phyloP scores from a whole-genome alignment of 2,329 filamentous ascomycete species.

The Myriosclerotinia scirpicola region DNA sequence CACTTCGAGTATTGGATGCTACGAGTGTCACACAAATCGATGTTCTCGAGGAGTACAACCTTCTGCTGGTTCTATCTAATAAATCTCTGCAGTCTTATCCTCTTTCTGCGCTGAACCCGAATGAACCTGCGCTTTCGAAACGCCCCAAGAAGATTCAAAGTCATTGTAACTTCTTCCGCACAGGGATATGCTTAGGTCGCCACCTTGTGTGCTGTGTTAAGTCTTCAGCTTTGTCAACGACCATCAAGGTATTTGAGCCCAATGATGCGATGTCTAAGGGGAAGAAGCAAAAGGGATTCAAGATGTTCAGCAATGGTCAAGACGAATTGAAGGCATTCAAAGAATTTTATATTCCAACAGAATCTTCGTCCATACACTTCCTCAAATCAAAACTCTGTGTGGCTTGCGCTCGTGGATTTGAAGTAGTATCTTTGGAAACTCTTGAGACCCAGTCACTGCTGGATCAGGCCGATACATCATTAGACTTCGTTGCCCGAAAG shows the following conservation, averaged over 20 bases:
- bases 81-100: constrained; percentile 91
- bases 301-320: constrained; percentile 91
- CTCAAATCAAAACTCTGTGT: constrained; percentile 95
- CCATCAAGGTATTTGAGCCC: constrained; percentile 98
- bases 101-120: constrained; percentile 79
- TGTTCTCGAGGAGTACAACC: constrained; percentile 90
- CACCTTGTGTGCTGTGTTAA: constrained; percentile 97
- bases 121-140: constrained; percentile 77
- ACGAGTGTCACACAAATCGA: constrained; percentile 92
- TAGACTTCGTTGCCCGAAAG: constrained; percentile 93
- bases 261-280: constrained; percentile 92
- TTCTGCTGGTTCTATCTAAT: constrained; percentile 87
- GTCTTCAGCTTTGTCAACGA: constrained; percentile 87
- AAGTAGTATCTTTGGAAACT: constrained; percentile 93
- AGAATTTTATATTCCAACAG: constrained; percentile 98
- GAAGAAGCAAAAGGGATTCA: constrained; percentile 94
- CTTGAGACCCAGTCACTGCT: constrained; percentile 97
- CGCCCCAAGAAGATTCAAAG: constrained; percentile 94
- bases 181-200: constrained; percentile 88
- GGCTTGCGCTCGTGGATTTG: constrained; percentile 91
- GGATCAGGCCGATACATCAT: constrained; percentile 94
- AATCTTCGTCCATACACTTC: constrained; percentile 98
- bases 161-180: constrained; percentile 98
- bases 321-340: constrained; percentile 96
- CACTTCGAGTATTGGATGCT: constrained; percentile 80